Evolutionary conservation across 2,329 filamentous ascomycete species (phyloP), one percentile per base, ranked within the genome.

Genomic region (Blastomyces gilchristii): DNA sequence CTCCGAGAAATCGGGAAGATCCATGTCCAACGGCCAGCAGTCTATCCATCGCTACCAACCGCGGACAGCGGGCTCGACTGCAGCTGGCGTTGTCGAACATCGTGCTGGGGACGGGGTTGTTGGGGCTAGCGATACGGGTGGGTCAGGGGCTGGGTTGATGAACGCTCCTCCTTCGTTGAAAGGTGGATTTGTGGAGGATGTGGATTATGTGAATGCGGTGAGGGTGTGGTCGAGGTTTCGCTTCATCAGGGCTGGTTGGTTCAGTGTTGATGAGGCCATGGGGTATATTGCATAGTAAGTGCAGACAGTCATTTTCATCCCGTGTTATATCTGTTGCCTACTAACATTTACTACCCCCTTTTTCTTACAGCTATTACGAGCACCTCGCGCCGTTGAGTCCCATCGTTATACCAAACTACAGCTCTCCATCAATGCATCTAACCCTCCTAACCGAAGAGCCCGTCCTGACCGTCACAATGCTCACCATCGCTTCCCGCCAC

Each of bases 181-280:
- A n/a, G 37, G 54, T 5, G 54, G 54, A 2, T 57, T 37, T 57
- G 34, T 18, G 3, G 71, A 72, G 56, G 75, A 79, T 63, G 68
- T 74, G 3, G 73, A 75, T 39, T 76, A 73, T 68, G 78, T 83
- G 52, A 85, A 89, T 63, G 92, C 92, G 0, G 78, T 96, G 64
- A 87, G 85, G 70, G 88, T 91, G n/a, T 99, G 94, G 94, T 86
- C 87, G 1, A 83, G 91, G 66, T 92, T 97, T 73, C 87, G 92
- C 53, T 97, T 97, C 72, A 93, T 97, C n/a, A 87, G 91, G 62
- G 91, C 91, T 9, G 94, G 94, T 11, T 97, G 93, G 93, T 94
- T 99, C 74, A 96, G 91, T 0, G 89, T 93, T 0, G 86, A 89
- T 67, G 94, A 99, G 76, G 93, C 91, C 28, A 92, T 97, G 74